These are phyloP conservation scores for Diaporthe citrichinensis DNA, from an alignment of 2,329 filamentous ascomycete genomes.

Conservation along the genomic window DNA sequence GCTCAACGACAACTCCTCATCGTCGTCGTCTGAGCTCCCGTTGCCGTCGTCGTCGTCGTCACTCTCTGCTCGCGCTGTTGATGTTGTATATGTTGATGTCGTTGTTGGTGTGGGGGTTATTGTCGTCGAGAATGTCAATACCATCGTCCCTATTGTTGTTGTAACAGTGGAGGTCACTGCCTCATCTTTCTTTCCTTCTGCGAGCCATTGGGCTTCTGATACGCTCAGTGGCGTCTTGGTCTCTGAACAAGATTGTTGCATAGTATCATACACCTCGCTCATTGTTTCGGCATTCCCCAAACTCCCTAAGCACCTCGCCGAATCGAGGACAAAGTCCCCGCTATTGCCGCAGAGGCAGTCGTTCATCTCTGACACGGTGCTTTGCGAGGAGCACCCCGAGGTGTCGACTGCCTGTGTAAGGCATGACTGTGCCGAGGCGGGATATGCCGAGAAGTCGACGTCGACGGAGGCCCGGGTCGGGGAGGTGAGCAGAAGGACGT, in stretches of 20 bases:
- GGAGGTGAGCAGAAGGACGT: slow-evolving; percentile 16
- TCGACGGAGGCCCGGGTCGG: slow-evolving; percentile 6
- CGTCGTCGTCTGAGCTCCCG: not conserved
- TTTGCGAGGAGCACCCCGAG: slow-evolving; percentile 58
- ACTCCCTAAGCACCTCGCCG: slow-evolving; percentile 61
- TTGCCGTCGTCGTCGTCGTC: not conserved
- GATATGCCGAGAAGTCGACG: slow-evolving; percentile 60
- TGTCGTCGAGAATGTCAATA: slow-evolving; percentile 33
- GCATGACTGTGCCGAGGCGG: slow-evolving; percentile 58
- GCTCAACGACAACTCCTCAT: slow-evolving; percentile 7
- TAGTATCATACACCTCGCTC: slow-evolving; percentile 27
- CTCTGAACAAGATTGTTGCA: slow-evolving; percentile 31
- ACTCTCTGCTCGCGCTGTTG: not conserved
- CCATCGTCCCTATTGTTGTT: slow-evolving; percentile 27
- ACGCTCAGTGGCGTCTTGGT: slow-evolving; percentile 35
- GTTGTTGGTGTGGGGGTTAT: slow-evolving; percentile 20
- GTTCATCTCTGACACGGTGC: slow-evolving; percentile 58
- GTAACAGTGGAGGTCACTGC: slow-evolving; percentile 34
- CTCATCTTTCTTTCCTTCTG: not conserved
- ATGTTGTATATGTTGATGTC: not conserved
- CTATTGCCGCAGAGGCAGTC: slow-evolving; percentile 64
- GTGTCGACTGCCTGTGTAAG: slow-evolving; percentile 56
- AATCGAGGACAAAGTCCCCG: slow-evolving; percentile 62
- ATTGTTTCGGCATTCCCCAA: not conserved
- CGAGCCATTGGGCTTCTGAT: slow-evolving; percentile 25